Evolutionary conservation across 2,329 filamentous ascomycete genomes (phyloP), one percentile per base, ranked within the genome.

Genomic region (Colletotrichum cereale): DNA sequence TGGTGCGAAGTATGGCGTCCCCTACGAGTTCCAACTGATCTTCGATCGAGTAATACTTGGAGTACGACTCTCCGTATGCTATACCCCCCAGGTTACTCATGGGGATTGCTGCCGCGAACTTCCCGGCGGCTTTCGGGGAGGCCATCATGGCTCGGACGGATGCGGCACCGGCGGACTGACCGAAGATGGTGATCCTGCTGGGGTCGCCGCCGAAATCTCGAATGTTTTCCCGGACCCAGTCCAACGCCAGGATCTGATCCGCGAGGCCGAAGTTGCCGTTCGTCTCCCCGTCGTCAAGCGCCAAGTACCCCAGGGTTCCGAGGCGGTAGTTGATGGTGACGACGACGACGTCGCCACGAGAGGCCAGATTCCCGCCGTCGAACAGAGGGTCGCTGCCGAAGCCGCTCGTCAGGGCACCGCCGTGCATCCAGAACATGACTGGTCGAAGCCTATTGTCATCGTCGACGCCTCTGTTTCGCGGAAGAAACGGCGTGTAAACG

Each of bases 301-400:
- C 88, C 0, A 91, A 79, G 74, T 89, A 91, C 0, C 89, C 89
- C 0, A 91, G 81, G 0, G 87, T 89, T 0, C 83, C 84, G 4
- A 90, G 79, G 11, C 89, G 86, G 77, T 91, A 91, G 79, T 91
- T 90, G 80, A 90, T 87, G 26, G 80, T 78, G 10, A 91, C 89
- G 3, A 89, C 83, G 0, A 91, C 83, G 10, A 84, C 81, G 71
- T 86, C 84, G 16, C 84, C 84, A 18, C 84, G 77, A 21, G 84
- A 82, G 3, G 82, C 83, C 40, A 85, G 76, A 73, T 83, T 84
- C 2, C 82, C 82, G n/a, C 84, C 83, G 74, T 85, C 84, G 34
- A 82, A 84, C 21, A 82, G 83, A 5, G 82, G 76, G 67, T 85
- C 84, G 64, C 81, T 82, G 12, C 81, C 81, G 12, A 79, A 81